A percentile compares a stretch with the other conserved stretches of the same genome.
Conservation (phyloP, 116 monocot genomes). For the Papilionanthe hybrid region DNA sequence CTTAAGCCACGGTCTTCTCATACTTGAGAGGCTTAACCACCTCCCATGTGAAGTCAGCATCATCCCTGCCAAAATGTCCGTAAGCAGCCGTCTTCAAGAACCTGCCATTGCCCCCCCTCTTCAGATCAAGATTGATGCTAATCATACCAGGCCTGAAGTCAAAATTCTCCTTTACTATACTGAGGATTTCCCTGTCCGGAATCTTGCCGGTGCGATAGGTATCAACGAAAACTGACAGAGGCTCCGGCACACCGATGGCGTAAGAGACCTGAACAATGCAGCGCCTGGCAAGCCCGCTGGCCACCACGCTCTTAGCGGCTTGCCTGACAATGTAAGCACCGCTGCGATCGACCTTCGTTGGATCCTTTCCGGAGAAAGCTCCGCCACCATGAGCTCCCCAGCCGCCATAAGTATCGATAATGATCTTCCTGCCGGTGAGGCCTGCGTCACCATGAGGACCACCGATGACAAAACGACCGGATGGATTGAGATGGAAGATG, state of each 20-base stretch:
- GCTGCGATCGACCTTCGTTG: slow-evolving; percentile 78
- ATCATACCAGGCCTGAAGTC: slow-evolving; percentile 90
- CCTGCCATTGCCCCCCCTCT: slow-evolving; percentile 49
- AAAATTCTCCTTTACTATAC: slow-evolving; percentile 76
- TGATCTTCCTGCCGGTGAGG: slow-evolving; percentile 76
- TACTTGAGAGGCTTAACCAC: slow-evolving; percentile 3
- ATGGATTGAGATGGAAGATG: slow-evolving; percentile 81
- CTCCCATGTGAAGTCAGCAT: slow-evolving; percentile 85
- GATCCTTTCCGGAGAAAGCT: slow-evolving; percentile 81
- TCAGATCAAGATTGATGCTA: slow-evolving; percentile 73
- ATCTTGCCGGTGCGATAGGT: slow-evolving; percentile 66
- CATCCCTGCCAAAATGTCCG: slow-evolving; percentile 73
- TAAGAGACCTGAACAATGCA: slow-evolving; percentile 79
- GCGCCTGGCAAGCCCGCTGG: slow-evolving; percentile 11
- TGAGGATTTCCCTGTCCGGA: slow-evolving; percentile 57
- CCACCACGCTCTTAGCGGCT: slow-evolving; percentile 77
- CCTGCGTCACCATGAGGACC: slow-evolving; percentile 85
- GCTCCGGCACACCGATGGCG: slow-evolving; percentile 80
- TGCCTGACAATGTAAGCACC: slow-evolving; percentile 71
- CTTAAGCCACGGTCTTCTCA: slow-evolving; percentile 38
- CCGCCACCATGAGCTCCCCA: slow-evolving; percentile 85
- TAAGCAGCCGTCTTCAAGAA: slow-evolving; percentile 79
- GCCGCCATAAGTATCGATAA: slow-evolving; percentile 77
- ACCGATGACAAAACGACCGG: slow-evolving; percentile 73
- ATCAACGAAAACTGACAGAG: slow-evolving; percentile 73